Base-by-base conservation (phyloP, 176 grass and related monocot species). In the Oryza meridionalis region DNA sequence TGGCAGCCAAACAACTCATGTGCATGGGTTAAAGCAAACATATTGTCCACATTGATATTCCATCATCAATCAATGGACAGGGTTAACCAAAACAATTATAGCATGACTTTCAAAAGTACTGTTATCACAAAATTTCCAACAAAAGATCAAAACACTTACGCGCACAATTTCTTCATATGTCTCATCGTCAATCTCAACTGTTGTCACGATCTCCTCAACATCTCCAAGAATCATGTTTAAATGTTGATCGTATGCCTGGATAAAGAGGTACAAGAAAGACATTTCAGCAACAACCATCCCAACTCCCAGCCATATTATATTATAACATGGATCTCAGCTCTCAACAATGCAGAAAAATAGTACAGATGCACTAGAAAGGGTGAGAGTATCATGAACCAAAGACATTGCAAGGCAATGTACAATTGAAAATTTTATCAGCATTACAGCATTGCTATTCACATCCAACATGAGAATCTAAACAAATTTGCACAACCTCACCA, bases 151-250 rank as follows among this genome's bases (percentile, higher is more conserved):
- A 22, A 2, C 21, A 86, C 88, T 70, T 92, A 99, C 97, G 45
- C 97, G 83, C 73, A 96, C 93, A 78, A 99, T 99, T 85, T 99
- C 97, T 84, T 99, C 97, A 74, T 99, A 99, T 73, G 97, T 99
- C 82, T 99, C 97, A 81, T 99, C 97, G 37, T 96, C 97, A 11
- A 99, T 96, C 82, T 99, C 93, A 74, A 96, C 90, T 50, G 81
- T 96, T 81, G 93, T 96, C 69, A 99, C 90, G 17, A 94, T 84
- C 91, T 99, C 93, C 86, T 99, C 97, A 17, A 99, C 97, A 85
- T 99, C 97, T 77, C 97, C 97, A 81, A 99, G 91, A 58, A 99
- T 99, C 97, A 99, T 99, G 87, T 99, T 99, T 29, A 99, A 89
- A 74, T 96, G 97, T 55, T 99, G 97, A 89, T 99, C 97, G 38